Conservation (phyloP, 1,284 basidiomycete genomes). For the Cryptococcus depauperatus region DNA sequence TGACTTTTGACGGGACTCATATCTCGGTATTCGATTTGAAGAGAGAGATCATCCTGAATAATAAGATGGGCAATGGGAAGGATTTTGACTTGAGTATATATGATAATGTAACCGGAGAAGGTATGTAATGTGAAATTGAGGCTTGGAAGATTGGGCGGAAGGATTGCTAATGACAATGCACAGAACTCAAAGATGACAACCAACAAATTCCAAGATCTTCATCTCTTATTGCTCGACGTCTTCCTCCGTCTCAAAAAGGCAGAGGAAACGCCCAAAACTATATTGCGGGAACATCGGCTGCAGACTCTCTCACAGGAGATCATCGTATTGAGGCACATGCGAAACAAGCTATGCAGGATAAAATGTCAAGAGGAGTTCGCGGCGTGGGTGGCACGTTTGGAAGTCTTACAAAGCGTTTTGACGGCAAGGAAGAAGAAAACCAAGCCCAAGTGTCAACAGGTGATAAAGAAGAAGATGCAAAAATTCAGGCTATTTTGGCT, state of each 20-base stretch:
- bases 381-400: constrained; percentile 33
- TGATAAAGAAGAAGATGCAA: constrained; percentile 43
- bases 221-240: constrained; percentile 82
- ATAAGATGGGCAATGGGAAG: constrained; percentile 86
- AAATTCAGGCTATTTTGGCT: constrained; percentile 40
- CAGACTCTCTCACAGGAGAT: constrained; percentile 35
- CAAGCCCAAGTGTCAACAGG: constrained; percentile 36
- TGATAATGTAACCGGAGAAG: constrained; percentile 78
- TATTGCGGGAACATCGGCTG: constrained; percentile 52
- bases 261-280: constrained; percentile 87
- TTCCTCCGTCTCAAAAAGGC: constrained; percentile 70
- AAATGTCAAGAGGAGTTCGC: constrained; percentile 22
- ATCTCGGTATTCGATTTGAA: constrained; percentile 99
- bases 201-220: constrained; percentile 88
- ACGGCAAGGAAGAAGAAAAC: constrained; percentile 50
- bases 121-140: constrained; percentile 48
- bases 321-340: constrained; percentile 43
- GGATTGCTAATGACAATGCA: not conserved
- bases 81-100: constrained; percentile 92
- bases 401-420: constrained; percentile 79
- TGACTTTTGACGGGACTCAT: constrained; percentile 95
- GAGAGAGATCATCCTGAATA: constrained; percentile 92
- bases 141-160: not conserved
- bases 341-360: constrained; percentile 37
- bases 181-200: constrained; percentile 89